Percentiles rank a stretch among this genome's conserved stretches.
phyloP scores from a whole-genome alignment of 2,329 filamentous ascomycete genomes.

The Penicillium sp. region DNA sequence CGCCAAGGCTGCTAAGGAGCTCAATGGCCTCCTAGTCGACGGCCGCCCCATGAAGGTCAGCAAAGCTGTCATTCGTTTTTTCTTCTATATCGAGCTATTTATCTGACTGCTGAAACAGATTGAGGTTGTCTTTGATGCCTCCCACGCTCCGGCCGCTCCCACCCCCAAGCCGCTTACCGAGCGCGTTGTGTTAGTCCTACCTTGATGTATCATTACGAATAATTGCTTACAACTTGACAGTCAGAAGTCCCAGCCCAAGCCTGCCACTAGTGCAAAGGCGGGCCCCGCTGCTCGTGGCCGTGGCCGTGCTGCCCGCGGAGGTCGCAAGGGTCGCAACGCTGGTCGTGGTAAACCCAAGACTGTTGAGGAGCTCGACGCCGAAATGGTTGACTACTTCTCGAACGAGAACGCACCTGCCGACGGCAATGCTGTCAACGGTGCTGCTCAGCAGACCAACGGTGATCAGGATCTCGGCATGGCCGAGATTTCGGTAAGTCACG shows the following conservation, averaged over 20 bases:
- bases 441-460: conserved; percentile 46
- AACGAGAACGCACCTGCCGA: conserved; percentile 40
- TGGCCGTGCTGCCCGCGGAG: conserved; percentile 43
- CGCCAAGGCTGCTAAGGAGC: conserved; percentile 70
- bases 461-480: conserved; percentile 52
- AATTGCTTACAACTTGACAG: conserved; percentile 29
- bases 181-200: conserved; percentile 63
- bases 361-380: conserved; percentile 87
- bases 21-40: conserved; percentile 89
- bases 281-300: conserved; percentile 46
- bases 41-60: conserved; percentile 81
- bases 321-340: conserved; percentile 49
- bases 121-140: conserved; percentile 80
- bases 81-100: too few relatives aligned
- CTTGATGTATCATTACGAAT: neutral
- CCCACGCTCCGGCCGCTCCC: conserved; percentile 60
- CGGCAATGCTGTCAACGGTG: conserved; percentile 43
- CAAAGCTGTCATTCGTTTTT: too few relatives aligned
- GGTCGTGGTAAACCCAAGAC: conserved; percentile 76
- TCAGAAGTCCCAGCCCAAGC: conserved; percentile 73
- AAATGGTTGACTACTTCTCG: conserved; percentile 92
- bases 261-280: conserved; percentile 68
- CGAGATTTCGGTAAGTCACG: conserved; percentile 48
- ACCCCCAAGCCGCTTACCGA: conserved; percentile 73
- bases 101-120: conserved; percentile 51